Conservation (phyloP, 129 eudicot genomes). For the Gnaphalium uliginosum region DNA sequence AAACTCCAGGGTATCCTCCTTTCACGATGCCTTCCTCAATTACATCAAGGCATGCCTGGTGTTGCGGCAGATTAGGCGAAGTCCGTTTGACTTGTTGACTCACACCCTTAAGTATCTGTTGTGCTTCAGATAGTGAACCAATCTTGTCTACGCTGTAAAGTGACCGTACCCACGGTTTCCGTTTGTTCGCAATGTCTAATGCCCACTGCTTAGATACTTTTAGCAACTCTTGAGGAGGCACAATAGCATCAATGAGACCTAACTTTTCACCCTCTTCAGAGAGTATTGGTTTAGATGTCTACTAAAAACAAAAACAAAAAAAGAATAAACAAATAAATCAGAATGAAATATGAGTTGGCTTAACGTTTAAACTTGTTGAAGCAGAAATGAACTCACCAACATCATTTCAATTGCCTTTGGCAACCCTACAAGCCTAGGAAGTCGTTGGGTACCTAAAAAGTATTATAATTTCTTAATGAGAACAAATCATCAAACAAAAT, state of each 20-base stretch:
- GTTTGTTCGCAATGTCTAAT: constrained; percentile 64
- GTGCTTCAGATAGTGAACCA: constrained; percentile 71
- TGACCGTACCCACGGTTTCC: constrained; percentile 77
- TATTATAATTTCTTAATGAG: not conserved
- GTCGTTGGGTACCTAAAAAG: constrained; percentile 87
- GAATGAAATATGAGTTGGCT: not conserved
- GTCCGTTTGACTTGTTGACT: constrained; percentile 64
- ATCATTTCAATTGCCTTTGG: constrained; percentile 85
- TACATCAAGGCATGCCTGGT: constrained; percentile 80
- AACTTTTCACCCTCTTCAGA: constrained; percentile 82
- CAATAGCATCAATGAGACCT: constrained; percentile 83
- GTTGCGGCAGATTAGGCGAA: constrained; percentile 77
- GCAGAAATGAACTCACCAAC: constrained; percentile 63
- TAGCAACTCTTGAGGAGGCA: constrained; percentile 61
- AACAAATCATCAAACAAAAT: not conserved
- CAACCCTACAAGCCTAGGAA: constrained; percentile 92
- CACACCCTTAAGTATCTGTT: constrained; percentile 48
- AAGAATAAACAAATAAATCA: not conserved
- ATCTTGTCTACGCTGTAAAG: constrained; percentile 75
- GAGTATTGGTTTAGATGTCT: constrained; percentile 69
- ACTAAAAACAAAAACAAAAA: constrained; percentile 16
- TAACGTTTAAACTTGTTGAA: constrained; percentile 10
- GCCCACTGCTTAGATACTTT: constrained; percentile 78
- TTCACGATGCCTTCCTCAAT: constrained; percentile 74
- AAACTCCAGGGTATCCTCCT: constrained; percentile 80